Evolutionary conservation across 1,284 basidiomycete species (phyloP), one percentile per base, ranked within the genome.

Genomic region (Sporisorium graminicola): DNA sequence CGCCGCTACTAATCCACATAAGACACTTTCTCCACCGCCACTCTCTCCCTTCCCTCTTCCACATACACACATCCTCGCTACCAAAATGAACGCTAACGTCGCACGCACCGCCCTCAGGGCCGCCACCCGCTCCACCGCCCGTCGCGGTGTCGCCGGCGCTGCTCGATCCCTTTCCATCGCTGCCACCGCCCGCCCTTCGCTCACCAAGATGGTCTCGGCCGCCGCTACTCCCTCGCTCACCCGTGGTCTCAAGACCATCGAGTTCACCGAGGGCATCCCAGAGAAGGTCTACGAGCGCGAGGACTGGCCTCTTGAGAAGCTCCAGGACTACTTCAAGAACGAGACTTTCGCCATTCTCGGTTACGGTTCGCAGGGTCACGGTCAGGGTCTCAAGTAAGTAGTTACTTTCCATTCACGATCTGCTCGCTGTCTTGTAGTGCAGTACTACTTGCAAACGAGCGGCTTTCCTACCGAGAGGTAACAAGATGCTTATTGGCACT

Each of bases 301-400:
- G 84, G 96, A 99, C 90, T 99, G 97, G 97, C 97, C 96, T 47
- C 89, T 96, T 71, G 91, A 94, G 83, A 98, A 94, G 79, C 92
- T 99, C 86, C 96, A 98, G 87, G 95, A 98, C 86, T 88, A 86
- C 79, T 97, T 99, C 90, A 98, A 98, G 89, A 92, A 98, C 86
- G 97, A 99, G 88, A 98, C 96, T 79, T 94, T 99, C 74, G 96
- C 96, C 78, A 78, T 99, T 51, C 81, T 84, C 44, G 98, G 97
- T 75, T 99, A 99, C 87, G 97, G 97, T 79, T 98, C 97, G 43
- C 88, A 89, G 88, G 95, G 95, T 59, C 96, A 99, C 87, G 97
- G 95, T 52, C 97, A 99, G 88, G 95, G 95, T 82, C 89, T 99
- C 87, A 99, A 99, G 75, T 79, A 61, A 75, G 76, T 78, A 75